phyloP scores from a whole-genome alignment of 2,329 filamentous ascomycete species.

The Arthrocladium fulminans region DNA sequence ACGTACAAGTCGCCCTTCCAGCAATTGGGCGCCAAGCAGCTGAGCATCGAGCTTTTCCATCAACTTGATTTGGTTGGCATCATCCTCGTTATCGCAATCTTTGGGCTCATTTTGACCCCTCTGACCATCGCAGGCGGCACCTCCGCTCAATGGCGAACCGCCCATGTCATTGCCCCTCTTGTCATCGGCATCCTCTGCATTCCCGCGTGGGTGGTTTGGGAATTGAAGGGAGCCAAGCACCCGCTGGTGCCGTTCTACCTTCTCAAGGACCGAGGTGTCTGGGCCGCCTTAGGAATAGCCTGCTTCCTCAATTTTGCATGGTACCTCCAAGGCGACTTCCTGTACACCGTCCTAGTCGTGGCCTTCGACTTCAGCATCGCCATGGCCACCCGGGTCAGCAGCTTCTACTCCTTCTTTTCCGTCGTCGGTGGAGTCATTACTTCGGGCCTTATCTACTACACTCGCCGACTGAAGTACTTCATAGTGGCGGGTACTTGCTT shows the following conservation, averaged over 20 bases:
- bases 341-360: conserved; percentile 55
- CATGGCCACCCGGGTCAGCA: conserved; percentile 50
- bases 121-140: conserved; percentile 50
- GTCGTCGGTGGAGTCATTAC: conserved; percentile 50
- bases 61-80: conserved; percentile 48
- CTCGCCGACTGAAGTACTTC: conserved; percentile 55
- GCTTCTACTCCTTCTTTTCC: conserved; percentile 51
- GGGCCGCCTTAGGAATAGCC: conserved; percentile 54
- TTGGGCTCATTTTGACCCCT: conserved; percentile 46
- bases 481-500: conserved; percentile 52
- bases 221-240: conserved; percentile 38
- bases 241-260: conserved; percentile 53
- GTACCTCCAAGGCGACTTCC: conserved; percentile 56
- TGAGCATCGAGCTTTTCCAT: conserved; percentile 44
- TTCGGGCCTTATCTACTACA: conserved; percentile 48
- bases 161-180: conserved; percentile 44
- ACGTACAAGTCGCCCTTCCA: conserved; percentile 39
- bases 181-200: conserved; percentile 43
- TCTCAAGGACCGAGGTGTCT: conserved; percentile 56
- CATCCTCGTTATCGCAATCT: conserved; percentile 44
- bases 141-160: conserved; percentile 41
- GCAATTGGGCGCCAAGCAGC: conserved; percentile 31
- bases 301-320: conserved; percentile 49
- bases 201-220: conserved; percentile 47
- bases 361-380: conserved; percentile 51